Evolutionary conservation across 768 basidiomycete genomes (phyloP).

Genomic region (Boletus rubropictus): DNA sequence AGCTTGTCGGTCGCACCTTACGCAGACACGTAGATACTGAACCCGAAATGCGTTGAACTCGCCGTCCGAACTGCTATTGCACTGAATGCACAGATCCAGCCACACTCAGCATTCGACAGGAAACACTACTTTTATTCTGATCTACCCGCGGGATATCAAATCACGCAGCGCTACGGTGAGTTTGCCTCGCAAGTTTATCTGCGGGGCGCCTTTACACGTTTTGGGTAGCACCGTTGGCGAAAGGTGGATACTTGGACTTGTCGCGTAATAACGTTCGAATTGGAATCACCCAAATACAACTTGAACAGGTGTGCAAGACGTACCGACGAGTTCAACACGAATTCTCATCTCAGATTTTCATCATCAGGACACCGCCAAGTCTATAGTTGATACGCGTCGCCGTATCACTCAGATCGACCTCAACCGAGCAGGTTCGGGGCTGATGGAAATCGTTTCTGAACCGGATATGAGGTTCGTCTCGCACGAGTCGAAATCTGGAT

Average conservation of each 20-base stretch:
- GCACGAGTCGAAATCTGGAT: neutral
- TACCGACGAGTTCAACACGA: neutral
- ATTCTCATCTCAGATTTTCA: neutral
- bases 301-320: constrained; percentile 71
- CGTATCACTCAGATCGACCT: constrained; percentile 68
- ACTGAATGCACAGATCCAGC: constrained; percentile 58
- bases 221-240: constrained; percentile 69
- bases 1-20: neutral
- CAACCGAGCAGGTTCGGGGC: constrained; percentile 81
- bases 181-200: neutral
- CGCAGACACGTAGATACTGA: constrained; percentile 33
- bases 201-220: neutral
- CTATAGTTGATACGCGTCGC: constrained; percentile 51
- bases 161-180: constrained; percentile 90
- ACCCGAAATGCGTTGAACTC: constrained; percentile 67
- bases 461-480: constrained; percentile 69
- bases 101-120: constrained; percentile 80
- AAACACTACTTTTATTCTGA: constrained; percentile 99
- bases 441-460: constrained; percentile 95
- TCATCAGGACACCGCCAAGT: constrained; percentile 87
- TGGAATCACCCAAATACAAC: constrained; percentile 90
- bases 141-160: constrained; percentile 91
- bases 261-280: constrained; percentile 41
- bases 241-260: constrained; percentile 52
- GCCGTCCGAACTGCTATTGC: constrained; percentile 80